Evolutionary conservation across 306 rosid genomes (phyloP).

Genomic region (Cucurbita argyrosperma): DNA sequence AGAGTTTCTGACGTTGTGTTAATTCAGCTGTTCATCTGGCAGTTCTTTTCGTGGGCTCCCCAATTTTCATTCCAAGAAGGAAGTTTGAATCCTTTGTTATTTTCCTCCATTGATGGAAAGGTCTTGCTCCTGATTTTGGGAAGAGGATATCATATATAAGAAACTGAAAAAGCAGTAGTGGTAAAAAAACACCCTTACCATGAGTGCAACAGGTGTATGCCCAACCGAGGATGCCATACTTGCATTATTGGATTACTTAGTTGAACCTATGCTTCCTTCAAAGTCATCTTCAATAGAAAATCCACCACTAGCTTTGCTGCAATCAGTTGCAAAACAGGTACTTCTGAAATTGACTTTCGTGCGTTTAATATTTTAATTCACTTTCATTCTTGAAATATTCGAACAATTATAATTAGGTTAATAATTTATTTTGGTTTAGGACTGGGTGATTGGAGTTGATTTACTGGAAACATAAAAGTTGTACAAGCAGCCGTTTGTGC

Average conservation of each 20-base stretch:
- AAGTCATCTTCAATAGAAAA: constrained; percentile 28
- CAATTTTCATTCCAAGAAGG: too few species aligned
- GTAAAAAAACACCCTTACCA: constrained; percentile 4
- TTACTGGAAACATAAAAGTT: not conserved
- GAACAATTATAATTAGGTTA: not conserved
- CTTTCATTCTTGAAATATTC: not conserved
- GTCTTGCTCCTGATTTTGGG: too few species aligned
- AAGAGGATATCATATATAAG: too few species aligned
- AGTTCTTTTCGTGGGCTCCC: too few species aligned
- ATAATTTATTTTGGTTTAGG: not conserved
- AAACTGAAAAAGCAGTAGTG: too few species aligned
- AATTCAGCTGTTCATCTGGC: too few species aligned
- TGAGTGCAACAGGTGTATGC: constrained; percentile 36
- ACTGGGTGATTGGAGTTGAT: not conserved
- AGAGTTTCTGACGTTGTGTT: too few species aligned
- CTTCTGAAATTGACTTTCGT: not conserved
- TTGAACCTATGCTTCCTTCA: constrained; percentile 46
- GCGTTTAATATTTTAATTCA: not conserved
- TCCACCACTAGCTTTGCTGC: constrained; percentile 29
- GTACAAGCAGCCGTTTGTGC: not conserved
- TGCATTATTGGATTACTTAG: constrained; percentile 41
- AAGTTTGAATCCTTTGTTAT: too few species aligned
- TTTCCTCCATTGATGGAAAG: too few species aligned
- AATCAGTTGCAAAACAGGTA: constrained; percentile 64
- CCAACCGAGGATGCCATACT: constrained; percentile 55